A percentile compares a stretch with the other conserved stretches of the same genome.
Conservation (phyloP, 768 basidiomycete species). For the Terana coerulea region DNA sequence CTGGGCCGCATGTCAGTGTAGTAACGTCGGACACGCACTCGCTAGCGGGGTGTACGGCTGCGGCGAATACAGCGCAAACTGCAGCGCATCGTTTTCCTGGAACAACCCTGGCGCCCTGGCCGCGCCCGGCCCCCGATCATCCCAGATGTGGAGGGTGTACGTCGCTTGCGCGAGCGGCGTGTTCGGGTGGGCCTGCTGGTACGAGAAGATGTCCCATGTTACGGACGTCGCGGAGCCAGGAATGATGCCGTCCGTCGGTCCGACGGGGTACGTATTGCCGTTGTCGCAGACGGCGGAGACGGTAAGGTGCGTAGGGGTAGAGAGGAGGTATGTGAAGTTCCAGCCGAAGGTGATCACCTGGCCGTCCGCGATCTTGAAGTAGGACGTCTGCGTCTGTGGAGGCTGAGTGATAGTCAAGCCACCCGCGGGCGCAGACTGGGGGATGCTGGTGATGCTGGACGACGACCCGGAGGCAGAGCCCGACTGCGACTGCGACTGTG, state of each 20-base stretch:
- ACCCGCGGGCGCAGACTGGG: slow-evolving; percentile 54
- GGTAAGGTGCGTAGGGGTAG: slow-evolving; percentile 71
- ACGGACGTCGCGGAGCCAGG: slow-evolving; percentile 67
- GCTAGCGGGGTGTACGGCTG: slow-evolving; percentile 63
- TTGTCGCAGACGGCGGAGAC: slow-evolving; percentile 81
- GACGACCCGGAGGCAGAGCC: background rate
- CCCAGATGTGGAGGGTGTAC: slow-evolving; percentile 79
- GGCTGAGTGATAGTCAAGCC: slow-evolving; percentile 76
- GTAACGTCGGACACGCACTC: slow-evolving; percentile 28
- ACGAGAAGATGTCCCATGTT: slow-evolving; percentile 78
- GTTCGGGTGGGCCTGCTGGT: slow-evolving; percentile 58
- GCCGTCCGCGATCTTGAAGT: slow-evolving; percentile 78
- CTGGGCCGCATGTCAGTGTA: background rate
- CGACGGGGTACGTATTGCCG: slow-evolving; percentile 87
- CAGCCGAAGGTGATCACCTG: slow-evolving; percentile 85
- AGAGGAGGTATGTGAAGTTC: slow-evolving; percentile 78
- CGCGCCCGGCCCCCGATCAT: slow-evolving; percentile 70
- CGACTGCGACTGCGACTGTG: background rate
- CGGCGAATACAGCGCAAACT: slow-evolving; percentile 85
- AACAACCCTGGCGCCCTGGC: slow-evolving; percentile 60
- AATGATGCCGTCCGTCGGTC: slow-evolving; percentile 69
- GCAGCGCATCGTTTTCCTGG: slow-evolving; percentile 60
- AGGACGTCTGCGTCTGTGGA: slow-evolving; percentile 75
- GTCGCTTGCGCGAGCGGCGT: slow-evolving; percentile 70
- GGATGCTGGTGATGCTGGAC: slow-evolving; percentile 31